These are phyloP conservation scores for Pythium phragmiticola DNA, from an alignment of 352 stramenopile genomes.

Conservation along the genomic window DNA sequence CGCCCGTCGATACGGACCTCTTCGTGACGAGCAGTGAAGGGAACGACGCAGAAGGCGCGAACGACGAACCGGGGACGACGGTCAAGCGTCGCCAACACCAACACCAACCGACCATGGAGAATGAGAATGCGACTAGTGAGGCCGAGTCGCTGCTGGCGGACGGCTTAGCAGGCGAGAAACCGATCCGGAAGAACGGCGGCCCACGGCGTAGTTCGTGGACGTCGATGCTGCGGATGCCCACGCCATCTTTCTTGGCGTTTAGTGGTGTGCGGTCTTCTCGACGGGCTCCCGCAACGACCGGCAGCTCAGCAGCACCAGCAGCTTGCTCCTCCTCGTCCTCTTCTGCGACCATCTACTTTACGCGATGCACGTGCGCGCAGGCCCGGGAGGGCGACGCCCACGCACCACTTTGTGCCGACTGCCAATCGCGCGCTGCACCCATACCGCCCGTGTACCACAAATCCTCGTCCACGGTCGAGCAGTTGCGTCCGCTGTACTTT, in stretches of 20 bases:
- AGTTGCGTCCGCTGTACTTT: conserved; percentile 77
- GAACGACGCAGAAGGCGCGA: conserved; percentile 1
- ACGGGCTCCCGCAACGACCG: no score
- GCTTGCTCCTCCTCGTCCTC: not conserved
- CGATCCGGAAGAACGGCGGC: not conserved
- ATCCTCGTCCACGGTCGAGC: conserved; percentile 23
- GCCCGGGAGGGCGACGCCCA: not conserved
- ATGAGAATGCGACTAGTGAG: not conserved
- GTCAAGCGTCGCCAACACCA: not conserved
- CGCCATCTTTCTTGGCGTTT: conserved; percentile 19
- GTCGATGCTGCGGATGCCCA: conserved; percentile 6
- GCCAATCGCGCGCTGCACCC: not conserved
- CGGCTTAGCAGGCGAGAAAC: not conserved
- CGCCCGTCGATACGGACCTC: not conserved
- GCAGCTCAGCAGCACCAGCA: not conserved
- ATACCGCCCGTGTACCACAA: conserved; percentile 6
- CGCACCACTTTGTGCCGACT: no score
- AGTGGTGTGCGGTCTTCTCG: not conserved
- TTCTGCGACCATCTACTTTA: conserved; percentile 26
- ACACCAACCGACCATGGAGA: not conserved
- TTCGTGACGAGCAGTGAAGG: not conserved
- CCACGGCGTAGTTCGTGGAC: conserved; percentile 1
- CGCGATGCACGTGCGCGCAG: conserved; percentile 10
- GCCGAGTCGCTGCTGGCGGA: not conserved
- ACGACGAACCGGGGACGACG: not conserved